phyloP scores from a whole-genome alignment of 768 basidiomycete genomes.

The Vararia minispora region DNA sequence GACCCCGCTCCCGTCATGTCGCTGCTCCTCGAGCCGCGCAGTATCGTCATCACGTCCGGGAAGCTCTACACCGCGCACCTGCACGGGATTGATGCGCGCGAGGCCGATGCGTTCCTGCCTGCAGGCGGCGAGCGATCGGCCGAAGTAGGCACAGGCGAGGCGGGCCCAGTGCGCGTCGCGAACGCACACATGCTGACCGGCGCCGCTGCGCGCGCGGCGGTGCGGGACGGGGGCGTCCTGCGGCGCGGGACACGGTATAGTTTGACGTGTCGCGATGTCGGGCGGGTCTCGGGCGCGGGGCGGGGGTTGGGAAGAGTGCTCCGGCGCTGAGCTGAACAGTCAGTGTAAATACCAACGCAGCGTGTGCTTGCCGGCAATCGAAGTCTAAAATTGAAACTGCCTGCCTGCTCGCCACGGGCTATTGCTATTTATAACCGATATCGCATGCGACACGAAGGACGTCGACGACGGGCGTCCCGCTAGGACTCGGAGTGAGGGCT shows the following conservation, averaged over 20 bases:
- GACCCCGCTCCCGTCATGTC: conserved; percentile 56
- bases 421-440: no score
- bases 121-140: conserved; percentile 12
- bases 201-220: conserved; percentile 24
- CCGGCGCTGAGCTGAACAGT: no score
- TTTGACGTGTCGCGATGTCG: conserved; percentile 78
- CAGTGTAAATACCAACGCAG: no score
- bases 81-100: conserved; percentile 66
- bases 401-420: no score
- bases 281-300: conserved; percentile 41
- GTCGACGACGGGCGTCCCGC: no score
- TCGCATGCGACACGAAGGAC: no score
- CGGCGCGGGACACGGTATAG: conserved; percentile 58
- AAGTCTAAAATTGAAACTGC: no score
- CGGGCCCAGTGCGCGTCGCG: conserved; percentile 29
- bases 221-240: conserved; percentile 41
- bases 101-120: conserved; percentile 34
- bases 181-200: conserved; percentile 47
- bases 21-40: conserved; percentile 75
- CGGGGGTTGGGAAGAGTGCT: no score
- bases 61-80: conserved; percentile 61
- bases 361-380: no score
- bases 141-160: conserved; percentile 16
- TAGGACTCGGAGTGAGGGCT: no score
- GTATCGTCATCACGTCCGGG: conserved; percentile 65